Evolutionary conservation across 1,284 basidiomycete genomes (phyloP).

Genomic region (Sporisorium sorghi): DNA sequence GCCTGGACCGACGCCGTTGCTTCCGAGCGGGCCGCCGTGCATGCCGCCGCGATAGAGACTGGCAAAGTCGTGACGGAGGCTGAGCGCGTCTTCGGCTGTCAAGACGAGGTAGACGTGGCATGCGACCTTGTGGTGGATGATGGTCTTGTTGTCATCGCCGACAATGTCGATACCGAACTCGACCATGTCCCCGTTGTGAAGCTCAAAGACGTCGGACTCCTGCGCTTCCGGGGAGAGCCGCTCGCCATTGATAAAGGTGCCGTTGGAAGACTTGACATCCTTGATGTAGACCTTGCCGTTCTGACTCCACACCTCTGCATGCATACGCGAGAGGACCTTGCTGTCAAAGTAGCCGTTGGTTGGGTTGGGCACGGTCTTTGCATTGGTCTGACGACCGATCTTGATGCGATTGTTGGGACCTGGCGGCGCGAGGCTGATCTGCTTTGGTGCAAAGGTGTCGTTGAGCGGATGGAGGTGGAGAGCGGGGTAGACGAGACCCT

Average conservation of each 20-base stretch:
- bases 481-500: slow-evolving; percentile 63
- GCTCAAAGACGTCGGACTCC: slow-evolving; percentile 91
- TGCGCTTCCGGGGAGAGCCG: slow-evolving; percentile 88
- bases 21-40: slow-evolving; percentile 61
- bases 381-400: slow-evolving; percentile 98
- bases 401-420: slow-evolving; percentile 76
- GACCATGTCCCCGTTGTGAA: slow-evolving; percentile 92
- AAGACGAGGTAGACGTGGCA: slow-evolving; percentile 91
- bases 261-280: slow-evolving; percentile 97
- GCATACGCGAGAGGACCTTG: slow-evolving; percentile 93
- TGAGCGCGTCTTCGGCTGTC: slow-evolving; percentile 80
- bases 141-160: slow-evolving; percentile 97
- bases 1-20: slow-evolving; percentile 62
- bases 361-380: slow-evolving; percentile 92
- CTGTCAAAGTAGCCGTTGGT: slow-evolving; percentile 97
- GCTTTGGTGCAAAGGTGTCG: slow-evolving; percentile 94
- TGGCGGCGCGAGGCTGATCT: slow-evolving; percentile 82
- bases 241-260: slow-evolving; percentile 97
- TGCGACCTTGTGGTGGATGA: slow-evolving; percentile 97
- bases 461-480: slow-evolving; percentile 86
- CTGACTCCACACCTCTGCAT: slow-evolving; percentile 98
- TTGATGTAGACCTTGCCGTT: slow-evolving; percentile 87
- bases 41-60: slow-evolving; percentile 66
- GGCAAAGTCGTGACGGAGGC: slow-evolving; percentile 66
- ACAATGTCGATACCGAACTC: slow-evolving; percentile 99